Percentiles rank a stretch among this genome's conserved stretches.
Conservation (phyloP, 768 basidiomycete species). For the Auricularia heimuer region DNA sequence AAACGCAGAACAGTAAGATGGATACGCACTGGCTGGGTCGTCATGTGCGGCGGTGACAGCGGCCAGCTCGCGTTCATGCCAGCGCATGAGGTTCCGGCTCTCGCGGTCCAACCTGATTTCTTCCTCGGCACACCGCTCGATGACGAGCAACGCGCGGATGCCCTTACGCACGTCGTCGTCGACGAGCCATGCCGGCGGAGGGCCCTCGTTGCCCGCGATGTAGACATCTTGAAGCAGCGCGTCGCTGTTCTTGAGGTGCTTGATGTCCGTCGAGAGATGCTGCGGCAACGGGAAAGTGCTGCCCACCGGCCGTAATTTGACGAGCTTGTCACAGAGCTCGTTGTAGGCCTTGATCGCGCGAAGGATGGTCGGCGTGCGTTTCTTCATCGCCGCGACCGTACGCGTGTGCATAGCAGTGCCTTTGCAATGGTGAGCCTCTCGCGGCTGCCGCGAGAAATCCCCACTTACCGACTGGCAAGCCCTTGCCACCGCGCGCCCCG, state of each 20-base stretch:
- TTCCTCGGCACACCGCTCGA: conserved; percentile 25
- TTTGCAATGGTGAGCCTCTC: conserved; percentile 1
- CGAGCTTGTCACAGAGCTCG: conserved; percentile 17
- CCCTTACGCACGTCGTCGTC: conserved; percentile 22
- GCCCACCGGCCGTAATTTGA: conserved; percentile 15
- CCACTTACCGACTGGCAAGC: conserved; percentile 25
- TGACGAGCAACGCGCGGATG: conserved; percentile 22
- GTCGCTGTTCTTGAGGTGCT: conserved; percentile 8
- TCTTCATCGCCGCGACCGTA: conserved; percentile 23
- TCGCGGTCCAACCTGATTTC: conserved; percentile 16
- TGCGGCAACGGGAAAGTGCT: conserved; percentile 22
- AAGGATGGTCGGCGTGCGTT: conserved; percentile 22
- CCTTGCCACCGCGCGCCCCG: conserved; percentile 21
- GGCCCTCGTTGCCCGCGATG: conserved; percentile 15
- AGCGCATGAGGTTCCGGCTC: conserved; percentile 26
- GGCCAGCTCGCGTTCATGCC: conserved; percentile 22
- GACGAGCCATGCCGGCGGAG: conserved; percentile 23
- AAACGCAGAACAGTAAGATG: neutral
- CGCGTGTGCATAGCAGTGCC: conserved; percentile 27
- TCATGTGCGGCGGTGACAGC: neutral
- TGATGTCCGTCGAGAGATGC: conserved; percentile 23
- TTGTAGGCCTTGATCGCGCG: conserved; percentile 23
- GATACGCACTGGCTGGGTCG: too few relatives aligned
- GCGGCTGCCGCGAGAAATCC: neutral
- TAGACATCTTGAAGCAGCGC: conserved; percentile 29